Evolutionary conservation across 805 yeast genomes (phyloP), one percentile per base, ranked within the genome.

Genomic region (Ogataea ganodermae): DNA sequence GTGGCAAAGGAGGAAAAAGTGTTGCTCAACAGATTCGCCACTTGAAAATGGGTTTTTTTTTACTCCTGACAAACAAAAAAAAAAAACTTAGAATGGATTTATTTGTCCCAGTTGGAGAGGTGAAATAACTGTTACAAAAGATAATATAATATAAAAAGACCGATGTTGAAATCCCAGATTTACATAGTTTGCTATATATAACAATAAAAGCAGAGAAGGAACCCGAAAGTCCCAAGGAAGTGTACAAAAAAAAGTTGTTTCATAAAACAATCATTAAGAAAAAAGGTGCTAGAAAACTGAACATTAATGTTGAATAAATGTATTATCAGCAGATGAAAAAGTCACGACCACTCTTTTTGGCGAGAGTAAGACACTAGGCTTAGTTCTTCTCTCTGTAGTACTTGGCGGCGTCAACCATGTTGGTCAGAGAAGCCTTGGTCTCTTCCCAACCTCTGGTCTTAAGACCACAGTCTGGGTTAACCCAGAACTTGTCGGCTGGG

Each of bases 391-490:
- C 65, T 72, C 95, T 88, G 96, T 80, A 92, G 76, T 81, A 82
- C 83, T 94, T 92, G 69, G 98, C 98, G 69, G 99, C 98, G 62
- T 87, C 94, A 72, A 94, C 98, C 99, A 94, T 94, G 79, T 94
- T 88, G 74, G 96, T 88, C 76, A 94, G 85, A 67, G 96, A 89
- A 69, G 84, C 90, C 71, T 78, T 89, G 66, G 92, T 89, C 83
- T 94, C 99, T 65, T 87, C 89, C 99, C 99, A 94, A 65, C 96
- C 96, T 86, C 99, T 91, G 74, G 99, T 94, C 88, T 94, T 94
- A 75, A 94, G 84, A 84, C 99, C 99, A 84, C 99, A 94, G 81
- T 94, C 99, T 69, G 99, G 99, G 95, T 94, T 94, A 71, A 94
- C 96, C 99, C 99, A 94, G 84, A 94, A 88, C 76, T 91, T 92